Base-by-base conservation (phyloP, 345 rosid genomes). In the Brassica cretica region DNA sequence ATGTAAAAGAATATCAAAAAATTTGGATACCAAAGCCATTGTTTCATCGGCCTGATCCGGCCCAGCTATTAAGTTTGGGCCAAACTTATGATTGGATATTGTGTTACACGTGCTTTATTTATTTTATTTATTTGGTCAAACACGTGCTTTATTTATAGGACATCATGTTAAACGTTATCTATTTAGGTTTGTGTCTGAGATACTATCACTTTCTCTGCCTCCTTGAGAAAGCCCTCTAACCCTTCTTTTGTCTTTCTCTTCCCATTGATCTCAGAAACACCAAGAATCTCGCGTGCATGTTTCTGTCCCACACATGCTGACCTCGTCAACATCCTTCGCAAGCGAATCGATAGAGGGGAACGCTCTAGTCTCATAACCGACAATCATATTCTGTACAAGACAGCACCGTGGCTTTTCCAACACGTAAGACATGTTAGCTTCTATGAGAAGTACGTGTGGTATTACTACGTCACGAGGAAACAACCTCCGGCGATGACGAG, bases 341-440 rank as follows among this genome's bases (percentile, higher is more conserved):
- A 46, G 33, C 68, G 11, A 41, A 41, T 41, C 11, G 49, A 68
- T 4, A 9, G 27, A 59, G 19, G 12, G 2, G 12, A 39, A 41
- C 24, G 7, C 2, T 16, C 4, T 29, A 7, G 33, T 16, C 68
- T n/a, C 59, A 19, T 68, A 76, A 8, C 61, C 6, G 68, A 76
- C 3, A 44, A 18, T 30, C 41, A 30, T 0, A 16, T 68, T 46
- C 5, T 76, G 32, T 76, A 76, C 79, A 35, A 68, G 62, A 44
- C 62, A 60, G 73, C 18, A 44, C 79, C 79, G 0, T 68, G 68
- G 79, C 68, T 68, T 76, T 7, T 76, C 46, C 32, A 61, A 16
- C 79, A 76, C 68, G 74, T 46, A 76, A 68, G 25, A 8, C 49
- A 76, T 61, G 14, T 5, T 30, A 60, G 0, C 3, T 16, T 35